Evolutionary conservation across 1,139 yeast species (phyloP).

Genomic region (Suzukiozyma palmioleophila): DNA sequence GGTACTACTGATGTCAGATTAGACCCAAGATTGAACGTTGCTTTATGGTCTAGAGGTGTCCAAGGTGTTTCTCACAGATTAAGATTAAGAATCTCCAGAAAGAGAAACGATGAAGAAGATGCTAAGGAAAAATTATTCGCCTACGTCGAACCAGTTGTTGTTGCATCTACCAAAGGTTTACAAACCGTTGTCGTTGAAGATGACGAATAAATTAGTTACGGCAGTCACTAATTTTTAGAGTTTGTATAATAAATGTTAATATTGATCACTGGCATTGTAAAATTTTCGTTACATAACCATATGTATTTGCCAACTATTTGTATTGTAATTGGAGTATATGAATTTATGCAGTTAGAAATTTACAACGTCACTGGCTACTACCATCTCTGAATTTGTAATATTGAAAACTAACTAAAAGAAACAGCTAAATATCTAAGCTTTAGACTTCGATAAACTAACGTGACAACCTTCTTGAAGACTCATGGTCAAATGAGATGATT

Average conservation of each 20-base stretch:
- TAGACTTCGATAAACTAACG: constrained; percentile 10
- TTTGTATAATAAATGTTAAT: constrained; percentile 1
- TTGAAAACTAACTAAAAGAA: no score
- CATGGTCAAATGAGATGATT: constrained; percentile 32
- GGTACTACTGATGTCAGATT: constrained; percentile 99
- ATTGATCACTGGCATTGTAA: background rate
- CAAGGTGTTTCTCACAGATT: constrained; percentile 98
- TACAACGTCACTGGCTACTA: no score
- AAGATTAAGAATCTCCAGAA: constrained; percentile 99
- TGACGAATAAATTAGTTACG: constrained; percentile 48
- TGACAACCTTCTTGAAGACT: constrained; percentile 23
- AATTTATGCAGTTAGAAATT: no score
- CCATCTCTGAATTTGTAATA: no score
- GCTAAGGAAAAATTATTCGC: constrained; percentile 98
- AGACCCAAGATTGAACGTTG: constrained; percentile 98
- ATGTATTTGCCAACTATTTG: no score
- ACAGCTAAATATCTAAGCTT: no score
- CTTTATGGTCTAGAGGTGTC: constrained; percentile 99
- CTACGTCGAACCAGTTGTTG: constrained; percentile 95
- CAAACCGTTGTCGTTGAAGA: constrained; percentile 96
- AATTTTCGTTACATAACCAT: no score
- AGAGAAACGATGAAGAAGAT: constrained; percentile 99
- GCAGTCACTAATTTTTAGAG: constrained; percentile 1
- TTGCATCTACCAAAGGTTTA: constrained; percentile 94
- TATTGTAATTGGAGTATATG: no score